Evolutionary conservation across 2,329 filamentous ascomycete genomes (phyloP), one percentile per base, ranked within the genome.

Genomic region (Pezicula rhizophila): DNA sequence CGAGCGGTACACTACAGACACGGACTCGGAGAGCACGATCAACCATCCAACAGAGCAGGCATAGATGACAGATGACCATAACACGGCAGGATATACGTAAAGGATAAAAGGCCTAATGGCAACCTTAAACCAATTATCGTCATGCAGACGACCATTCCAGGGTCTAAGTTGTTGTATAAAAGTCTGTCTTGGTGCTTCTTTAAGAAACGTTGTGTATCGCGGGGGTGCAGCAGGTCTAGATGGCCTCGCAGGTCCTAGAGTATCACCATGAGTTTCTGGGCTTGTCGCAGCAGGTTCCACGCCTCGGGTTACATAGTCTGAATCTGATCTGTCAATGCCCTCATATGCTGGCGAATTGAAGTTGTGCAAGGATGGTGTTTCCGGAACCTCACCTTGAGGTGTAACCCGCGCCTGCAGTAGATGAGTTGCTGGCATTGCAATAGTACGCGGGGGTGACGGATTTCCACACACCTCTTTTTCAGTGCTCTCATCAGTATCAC

Each of bases 31-130:
- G 2, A 97, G 79, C 39, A 97, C 90, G 56, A 97, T 96, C 25
- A 97, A 77, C 93, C 92, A 97, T 34, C 92, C 92, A 6, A 97
- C 80, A 0, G 90, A 93, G 58, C 93, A 84, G 0, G 90, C 75
- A 64, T 97, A 97, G 4, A 96, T 81, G 1, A 87, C 74, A 0
- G 89, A 74, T 5, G 88, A 92, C 92, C 91, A 97, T 8, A 96
- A 77, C 1, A 97, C 87, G 0, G 87, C 80, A 0, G 93, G 93
- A 61, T 97, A 96, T 1, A 85, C 80, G 59, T 85, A 95, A 1
- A 97, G 77, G 42, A 96, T 81, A 52, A 97, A 89, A 0, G 92
- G 93, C 1, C 92, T 79, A 5, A 85, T 39, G 48, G 86, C 84
- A 15, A 89, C 89, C 52, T 83, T 85, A 64, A 85, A 66, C 90